These are phyloP conservation scores for Penicillium antarcticum DNA, from an alignment of 495 filamentous ascomycete species.

Conservation along the genomic window DNA sequence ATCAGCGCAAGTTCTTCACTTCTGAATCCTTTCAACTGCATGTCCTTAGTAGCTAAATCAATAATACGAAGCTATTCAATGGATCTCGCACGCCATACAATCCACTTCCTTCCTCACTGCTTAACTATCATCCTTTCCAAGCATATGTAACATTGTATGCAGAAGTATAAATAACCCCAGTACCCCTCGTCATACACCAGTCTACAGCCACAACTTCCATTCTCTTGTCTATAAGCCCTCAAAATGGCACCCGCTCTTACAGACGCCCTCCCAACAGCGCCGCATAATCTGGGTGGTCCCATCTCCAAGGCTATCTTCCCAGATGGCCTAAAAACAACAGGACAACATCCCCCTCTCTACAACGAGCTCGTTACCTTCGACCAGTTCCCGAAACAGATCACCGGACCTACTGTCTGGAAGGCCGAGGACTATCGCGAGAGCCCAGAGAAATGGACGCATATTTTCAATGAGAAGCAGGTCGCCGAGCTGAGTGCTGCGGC, in stretches of 20 bases:
- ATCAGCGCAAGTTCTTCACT: conserved; percentile 5
- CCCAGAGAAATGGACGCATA: conserved; percentile 72
- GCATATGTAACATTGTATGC: conserved; percentile 1
- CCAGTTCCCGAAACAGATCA: conserved; percentile 66
- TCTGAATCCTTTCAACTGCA: no score
- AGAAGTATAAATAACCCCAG: conserved; percentile 17
- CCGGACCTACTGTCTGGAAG: conserved; percentile 73
- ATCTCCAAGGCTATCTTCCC: conserved; percentile 40
- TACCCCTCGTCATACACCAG: not conserved
- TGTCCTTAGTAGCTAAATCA: not conserved
- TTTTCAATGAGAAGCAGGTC: conserved; percentile 60
- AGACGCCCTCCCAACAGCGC: conserved; percentile 23
- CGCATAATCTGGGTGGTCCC: conserved; percentile 26
- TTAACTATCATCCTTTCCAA: no score
- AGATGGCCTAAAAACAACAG: conserved; percentile 60
- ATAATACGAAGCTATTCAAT: not conserved
- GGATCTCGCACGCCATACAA: conserved; percentile 23
- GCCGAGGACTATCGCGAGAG: conserved; percentile 62
- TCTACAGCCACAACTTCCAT: not conserved
- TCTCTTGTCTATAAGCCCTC: not conserved
- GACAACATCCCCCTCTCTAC: conserved; percentile 71
- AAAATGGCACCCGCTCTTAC: conserved; percentile 38
- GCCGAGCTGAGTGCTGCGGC: conserved; percentile 61
- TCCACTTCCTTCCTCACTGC: conserved; percentile 20
- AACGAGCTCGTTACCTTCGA: conserved; percentile 62